Percentiles rank a stretch among this genome's conserved stretches.
These are phyloP conservation scores for Penicillium sp. DNA, from an alignment of 2,329 filamentous ascomycete species.

Conservation along the genomic window DNA sequence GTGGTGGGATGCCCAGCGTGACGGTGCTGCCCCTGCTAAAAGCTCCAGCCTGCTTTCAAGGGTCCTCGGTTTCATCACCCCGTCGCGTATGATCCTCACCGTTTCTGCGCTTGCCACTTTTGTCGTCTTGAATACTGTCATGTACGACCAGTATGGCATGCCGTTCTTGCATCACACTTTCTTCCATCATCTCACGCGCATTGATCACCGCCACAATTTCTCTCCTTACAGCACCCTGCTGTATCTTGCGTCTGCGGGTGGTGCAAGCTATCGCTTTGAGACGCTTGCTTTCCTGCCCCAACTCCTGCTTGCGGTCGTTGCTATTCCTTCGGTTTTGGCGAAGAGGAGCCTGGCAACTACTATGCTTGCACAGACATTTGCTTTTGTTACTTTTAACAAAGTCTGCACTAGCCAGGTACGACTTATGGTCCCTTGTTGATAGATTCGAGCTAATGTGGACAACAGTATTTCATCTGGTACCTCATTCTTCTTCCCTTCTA, in stretches of 20 bases:
- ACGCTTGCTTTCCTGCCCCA: slow-evolving; percentile 89
- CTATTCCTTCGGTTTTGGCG: slow-evolving; percentile 76
- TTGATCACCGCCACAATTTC: slow-evolving; percentile 98
- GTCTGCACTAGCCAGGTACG: slow-evolving; percentile 94
- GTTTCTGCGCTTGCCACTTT: slow-evolving; percentile 75
- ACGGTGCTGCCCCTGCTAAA: slow-evolving; percentile 17
- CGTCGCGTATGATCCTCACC: slow-evolving; percentile 45
- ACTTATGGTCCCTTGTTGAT: neutral
- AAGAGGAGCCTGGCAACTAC: slow-evolving; percentile 81
- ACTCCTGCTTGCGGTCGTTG: slow-evolving; percentile 75
- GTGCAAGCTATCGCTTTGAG: slow-evolving; percentile 62
- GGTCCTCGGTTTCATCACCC: slow-evolving; percentile 46
- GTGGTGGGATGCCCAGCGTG: slow-evolving; percentile 45
- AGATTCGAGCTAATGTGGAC: neutral
- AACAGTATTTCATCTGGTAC: slow-evolving; percentile 97
- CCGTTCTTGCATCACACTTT: slow-evolving; percentile 90
- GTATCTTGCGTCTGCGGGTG: slow-evolving; percentile 77
- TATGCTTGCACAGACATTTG: slow-evolving; percentile 94
- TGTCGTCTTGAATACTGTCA: slow-evolving; percentile 71
- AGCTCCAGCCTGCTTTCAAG: slow-evolving; percentile 22
- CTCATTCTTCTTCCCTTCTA: slow-evolving; percentile 92
- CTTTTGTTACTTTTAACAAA: slow-evolving; percentile 98
- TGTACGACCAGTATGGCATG: slow-evolving; percentile 79
- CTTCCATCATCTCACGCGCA: slow-evolving; percentile 87
- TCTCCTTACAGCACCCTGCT: slow-evolving; percentile 93